Evolutionary conservation across 1,139 yeast species (phyloP), one percentile per base, ranked within the genome.

Genomic region (Waltiozyma sp.): DNA sequence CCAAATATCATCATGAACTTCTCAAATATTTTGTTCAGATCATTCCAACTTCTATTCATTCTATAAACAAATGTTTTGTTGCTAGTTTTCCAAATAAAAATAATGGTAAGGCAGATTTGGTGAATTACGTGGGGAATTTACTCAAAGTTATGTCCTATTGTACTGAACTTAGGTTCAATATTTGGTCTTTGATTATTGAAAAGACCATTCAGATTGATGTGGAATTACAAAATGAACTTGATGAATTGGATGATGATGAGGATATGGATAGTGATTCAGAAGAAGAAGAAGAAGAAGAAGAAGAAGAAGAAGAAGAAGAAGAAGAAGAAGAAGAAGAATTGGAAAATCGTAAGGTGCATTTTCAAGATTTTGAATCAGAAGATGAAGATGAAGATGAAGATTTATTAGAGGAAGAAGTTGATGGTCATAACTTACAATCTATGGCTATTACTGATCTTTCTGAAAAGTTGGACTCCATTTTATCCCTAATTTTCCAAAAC

Each of bases 191-290:
- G 45, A 70, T 89, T 19, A 67, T 87, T 38, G 96, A 89, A 60
- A 75, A 79, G 50, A 73, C 86, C 44, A 87, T 91, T 47, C 85
- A 87, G 52, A 68, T 91, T 39, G 98, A 91, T 62, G 96, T 89
- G n/a, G 97, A 88, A 61, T 68, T 89, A 47, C 96, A 87, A 57
- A 88, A 86, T 55, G 94, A 84, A 55, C 64, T 85, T 48, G 95
- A 86, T 52, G 95, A 86, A 50, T 67, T 82, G 44, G 95, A 86
- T 56, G 95, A 85, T 44, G 88, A 79, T 45, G 95, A 84, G 43
- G 86, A 79, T 23, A 75, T 72, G n/a, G 74, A 84, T 56, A 89
- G 82, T 19, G 93, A 82, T 24, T 70, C 84, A 44, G 91, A 80
- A 48, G 84, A 80, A 47, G 87, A 78, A 48, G 67, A 79, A 38